These are phyloP conservation scores for Hortaea sp. DNA, from an alignment of 2,329 filamentous ascomycete species.

Conservation along the genomic window DNA sequence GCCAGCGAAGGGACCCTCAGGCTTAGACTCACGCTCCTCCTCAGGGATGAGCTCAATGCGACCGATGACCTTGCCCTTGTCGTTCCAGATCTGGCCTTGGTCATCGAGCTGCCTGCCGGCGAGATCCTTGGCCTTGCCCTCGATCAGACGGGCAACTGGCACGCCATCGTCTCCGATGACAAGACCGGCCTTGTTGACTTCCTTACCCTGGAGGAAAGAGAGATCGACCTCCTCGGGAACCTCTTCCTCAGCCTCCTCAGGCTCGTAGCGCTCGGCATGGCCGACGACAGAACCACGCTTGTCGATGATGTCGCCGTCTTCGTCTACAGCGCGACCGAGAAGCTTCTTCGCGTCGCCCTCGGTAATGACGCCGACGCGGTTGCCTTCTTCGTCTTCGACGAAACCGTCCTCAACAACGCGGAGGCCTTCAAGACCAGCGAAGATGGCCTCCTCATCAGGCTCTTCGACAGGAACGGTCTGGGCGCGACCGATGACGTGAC, in stretches of 20 bases:
- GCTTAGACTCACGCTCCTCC: constrained; percentile 47
- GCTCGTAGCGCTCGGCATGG: constrained; percentile 46
- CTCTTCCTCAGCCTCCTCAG: constrained; percentile 51
- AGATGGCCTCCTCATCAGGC: constrained; percentile 37
- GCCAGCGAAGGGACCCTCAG: constrained; percentile 41
- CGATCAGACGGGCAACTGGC: constrained; percentile 52
- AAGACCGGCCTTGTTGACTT: constrained; percentile 41
- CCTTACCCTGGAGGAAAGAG: constrained; percentile 36
- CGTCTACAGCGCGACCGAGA: constrained; percentile 39
- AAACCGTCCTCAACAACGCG: constrained; percentile 40
- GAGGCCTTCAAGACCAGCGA: constrained; percentile 42
- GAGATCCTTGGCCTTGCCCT: constrained; percentile 55
- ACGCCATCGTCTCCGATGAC: constrained; percentile 42
- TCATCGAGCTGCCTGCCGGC: constrained; percentile 62
- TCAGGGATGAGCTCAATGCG: constrained; percentile 58
- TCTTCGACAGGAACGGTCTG: constrained; percentile 38
- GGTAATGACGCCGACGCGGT: constrained; percentile 38
- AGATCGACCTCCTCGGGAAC: constrained; percentile 35
- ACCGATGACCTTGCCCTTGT: constrained; percentile 59
- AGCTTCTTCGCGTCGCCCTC: constrained; percentile 44
- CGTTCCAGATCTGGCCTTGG: constrained; percentile 61
- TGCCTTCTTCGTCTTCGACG: constrained; percentile 42
- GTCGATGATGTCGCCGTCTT: constrained; percentile 44
- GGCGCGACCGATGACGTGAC: constrained; percentile 41
- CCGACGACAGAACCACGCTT: constrained; percentile 44